Conservation (phyloP, 2,329 filamentous ascomycete genomes). For the Aspergillus niger region DNA sequence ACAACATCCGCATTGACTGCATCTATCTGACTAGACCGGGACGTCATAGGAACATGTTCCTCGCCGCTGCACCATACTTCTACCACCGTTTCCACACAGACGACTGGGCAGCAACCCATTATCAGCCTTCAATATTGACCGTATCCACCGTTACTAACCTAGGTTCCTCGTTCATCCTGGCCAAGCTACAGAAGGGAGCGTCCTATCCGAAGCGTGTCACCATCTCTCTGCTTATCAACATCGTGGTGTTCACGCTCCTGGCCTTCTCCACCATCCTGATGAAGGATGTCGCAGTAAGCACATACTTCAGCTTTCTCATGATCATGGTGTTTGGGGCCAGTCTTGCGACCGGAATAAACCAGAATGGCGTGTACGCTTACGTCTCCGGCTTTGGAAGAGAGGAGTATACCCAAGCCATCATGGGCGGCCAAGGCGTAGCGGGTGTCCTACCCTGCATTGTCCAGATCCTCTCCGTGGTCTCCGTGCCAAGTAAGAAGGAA, state of each 20-base stretch:
- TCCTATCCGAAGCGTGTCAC: conserved; percentile 88
- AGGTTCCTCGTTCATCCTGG: conserved; percentile 71
- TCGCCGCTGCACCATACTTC: conserved; percentile 93
- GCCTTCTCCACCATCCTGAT: conserved; percentile 76
- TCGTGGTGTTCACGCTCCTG: conserved; percentile 73
- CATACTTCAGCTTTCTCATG: conserved; percentile 81
- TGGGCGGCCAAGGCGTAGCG: conserved; percentile 90
- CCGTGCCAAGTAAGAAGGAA: conserved; percentile 54
- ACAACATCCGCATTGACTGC: not conserved
- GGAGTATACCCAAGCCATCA: conserved; percentile 94
- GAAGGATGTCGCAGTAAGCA: conserved; percentile 59
- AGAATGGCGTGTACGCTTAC: conserved; percentile 94
- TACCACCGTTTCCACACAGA: conserved; percentile 73
- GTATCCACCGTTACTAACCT: conserved; percentile 86
- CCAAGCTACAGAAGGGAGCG: conserved; percentile 76
- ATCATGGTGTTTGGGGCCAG: conserved; percentile 78
- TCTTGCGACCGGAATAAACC: conserved; percentile 78
- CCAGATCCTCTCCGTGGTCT: conserved; percentile 80
- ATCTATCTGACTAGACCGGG: conserved; percentile 4
- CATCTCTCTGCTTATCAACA: conserved; percentile 73
- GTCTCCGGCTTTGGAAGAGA: conserved; percentile 79
- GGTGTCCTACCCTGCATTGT: conserved; percentile 86
- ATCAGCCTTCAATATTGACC: conserved; percentile 85
- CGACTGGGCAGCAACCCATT: conserved; percentile 73
- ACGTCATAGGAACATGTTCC: conserved; percentile 88